Evolutionary conservation across 495 filamentous ascomycete genomes (phyloP).

Genomic region (Neurospora discreta): DNA sequence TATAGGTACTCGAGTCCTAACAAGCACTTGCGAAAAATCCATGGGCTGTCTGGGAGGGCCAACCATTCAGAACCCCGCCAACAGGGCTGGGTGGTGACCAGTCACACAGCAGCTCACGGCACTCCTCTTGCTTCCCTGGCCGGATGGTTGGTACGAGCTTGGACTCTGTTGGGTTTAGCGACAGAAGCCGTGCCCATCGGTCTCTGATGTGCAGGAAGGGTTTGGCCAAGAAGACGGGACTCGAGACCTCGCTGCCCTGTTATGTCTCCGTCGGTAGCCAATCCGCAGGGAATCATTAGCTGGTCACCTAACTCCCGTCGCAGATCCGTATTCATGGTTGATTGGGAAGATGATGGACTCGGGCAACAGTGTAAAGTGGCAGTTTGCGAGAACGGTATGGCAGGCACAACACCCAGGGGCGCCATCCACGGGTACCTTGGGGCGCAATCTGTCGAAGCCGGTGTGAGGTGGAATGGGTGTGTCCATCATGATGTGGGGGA

Average conservation of each 20-base stretch:
- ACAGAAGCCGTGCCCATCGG: not conserved
- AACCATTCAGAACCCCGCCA: conserved; percentile 7
- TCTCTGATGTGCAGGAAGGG: not conserved
- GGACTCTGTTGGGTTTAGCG: not conserved
- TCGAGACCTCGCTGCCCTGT: not conserved
- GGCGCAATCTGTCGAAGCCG: not conserved
- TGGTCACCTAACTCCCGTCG: not conserved
- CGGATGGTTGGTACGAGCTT: conserved; percentile 11
- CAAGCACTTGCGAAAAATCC: too few relatives aligned
- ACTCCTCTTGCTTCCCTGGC: not conserved
- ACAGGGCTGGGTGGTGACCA: conserved; percentile 12
- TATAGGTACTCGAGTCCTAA: not conserved
- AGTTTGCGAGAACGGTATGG: not conserved
- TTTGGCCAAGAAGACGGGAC: not conserved
- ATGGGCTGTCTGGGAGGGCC: conserved; percentile 1
- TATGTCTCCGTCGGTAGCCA: not conserved
- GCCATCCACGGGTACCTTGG: not conserved
- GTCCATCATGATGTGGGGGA: conserved; percentile 11
- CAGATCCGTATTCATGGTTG: too few relatives aligned
- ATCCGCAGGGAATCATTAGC: not conserved
- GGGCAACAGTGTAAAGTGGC: not conserved
- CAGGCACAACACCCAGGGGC: not conserved
- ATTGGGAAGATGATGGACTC: not conserved
- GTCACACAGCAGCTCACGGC: conserved; percentile 13
- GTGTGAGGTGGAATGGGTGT: not conserved